Base-by-base conservation (phyloP, 2,329 filamentous ascomycete genomes). In the Berkeleyomyces rouxiae region DNA sequence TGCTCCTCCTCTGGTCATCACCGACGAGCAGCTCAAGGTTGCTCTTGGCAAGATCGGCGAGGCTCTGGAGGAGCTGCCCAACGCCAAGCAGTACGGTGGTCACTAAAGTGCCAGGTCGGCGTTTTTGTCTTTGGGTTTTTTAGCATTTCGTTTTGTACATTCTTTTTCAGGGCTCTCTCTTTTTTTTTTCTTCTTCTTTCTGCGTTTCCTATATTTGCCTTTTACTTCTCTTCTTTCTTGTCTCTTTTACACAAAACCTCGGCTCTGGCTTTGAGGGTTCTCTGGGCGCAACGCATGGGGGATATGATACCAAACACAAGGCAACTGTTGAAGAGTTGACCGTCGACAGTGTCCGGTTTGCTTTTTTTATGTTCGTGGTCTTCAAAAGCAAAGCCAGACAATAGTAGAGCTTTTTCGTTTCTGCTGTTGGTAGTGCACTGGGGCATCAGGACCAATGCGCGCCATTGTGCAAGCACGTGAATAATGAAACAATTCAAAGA, bases 1-100 rank as follows among this genome's bases (percentile, higher is more conserved):
- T 66, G 93, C 93, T n/a, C 93, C 93, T 57, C 93, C 93, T 23
- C 79, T 99, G 62, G 90, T 99, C 67, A 97, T 99, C 70, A 90
- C 86, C 36, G 90, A 97, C 70, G 82, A 86, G 65, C 84, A 99
- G 75, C 86, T 99, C 67, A 80, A 84, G 68, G 82, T 84, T 70
- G 87, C 92, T 1, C 73, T 97, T 62, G 73, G 73, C 61, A 92
- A 93, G 70, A 95, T 99, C 71, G 80, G 84, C 66, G 85, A 91
- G 71, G 85, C 92, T 11, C 79, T 96, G 70, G 78, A 80, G 67
- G 91, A 96, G 74, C 79, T 99, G 61, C 90, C 91, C 2, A 84
- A 69, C 33, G 73, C 72, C n/a, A 70, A 72, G 66, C 72, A 74
- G 68, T 67, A 70, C 53, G 71, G 69, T 51, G 62, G 59, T 37